Base-by-base conservation (phyloP, 2,329 filamentous ascomycete genomes). In the Penicillium sclerotigenum region DNA sequence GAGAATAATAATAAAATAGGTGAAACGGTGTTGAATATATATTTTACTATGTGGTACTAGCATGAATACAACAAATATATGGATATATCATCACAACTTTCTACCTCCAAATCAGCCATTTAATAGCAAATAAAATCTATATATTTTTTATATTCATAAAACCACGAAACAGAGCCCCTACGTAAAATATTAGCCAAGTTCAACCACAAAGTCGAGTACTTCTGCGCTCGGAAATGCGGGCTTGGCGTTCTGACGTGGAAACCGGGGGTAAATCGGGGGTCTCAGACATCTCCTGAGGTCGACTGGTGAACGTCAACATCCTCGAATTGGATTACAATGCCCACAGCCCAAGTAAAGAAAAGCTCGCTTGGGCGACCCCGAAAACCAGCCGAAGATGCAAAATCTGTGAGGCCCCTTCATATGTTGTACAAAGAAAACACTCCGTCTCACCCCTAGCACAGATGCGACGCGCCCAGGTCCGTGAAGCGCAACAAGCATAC, bases 401-500 rank as follows among this genome's bases (percentile, higher is more conserved):
- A 47, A 53, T 33, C 42, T 3, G 51, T 53, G 34, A 38, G 51
- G 11, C 13, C 5, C 10, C 20, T 20, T 48, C 3, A n/a, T n/a
- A n/a, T n/a, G n/a, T n/a, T n/a, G n/a, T n/a, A n/a, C n/a, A n/a
- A 31, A 24, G 6, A n/a, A 20, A n/a, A 10, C n/a, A 40, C 18
- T 29, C 9, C 4, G 20, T 29, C 48, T 53, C 14, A 53, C 33
- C 14, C 31, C 18, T 26, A 8, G 34, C 20, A 41, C 34, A 58
- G 51, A 46, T 26, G 38, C 46, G 56, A 26, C 56, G 56, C 28
- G 47, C 45, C 14, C 56, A 58, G 18, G 45, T 61, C 4, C 59
- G 59, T n/a, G 48, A 61, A 28, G 59, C 59, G 16, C 59, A 61
- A 31, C 47, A 58, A 40, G 52, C 59, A 18, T 61, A 61, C 45